phyloP scores from a whole-genome alignment of 2,329 filamentous ascomycete genomes.

The Penicillium sp. region DNA sequence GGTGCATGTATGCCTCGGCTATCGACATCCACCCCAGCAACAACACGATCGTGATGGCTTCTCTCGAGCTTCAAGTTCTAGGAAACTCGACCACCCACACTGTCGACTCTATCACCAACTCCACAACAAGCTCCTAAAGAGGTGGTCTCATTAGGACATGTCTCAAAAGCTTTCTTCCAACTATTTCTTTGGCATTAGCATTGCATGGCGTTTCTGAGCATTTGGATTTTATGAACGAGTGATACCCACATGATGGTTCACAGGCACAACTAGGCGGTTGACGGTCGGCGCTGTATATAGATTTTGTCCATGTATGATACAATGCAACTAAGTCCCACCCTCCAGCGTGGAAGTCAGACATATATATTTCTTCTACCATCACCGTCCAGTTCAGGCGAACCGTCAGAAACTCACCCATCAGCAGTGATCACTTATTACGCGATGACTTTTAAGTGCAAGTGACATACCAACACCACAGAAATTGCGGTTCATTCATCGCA shows the following conservation, averaged over 20 bases:
- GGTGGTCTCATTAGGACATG: background rate
- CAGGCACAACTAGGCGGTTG: background rate
- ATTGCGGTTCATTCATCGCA: background rate
- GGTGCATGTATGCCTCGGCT: conserved; percentile 29
- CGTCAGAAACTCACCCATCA: background rate
- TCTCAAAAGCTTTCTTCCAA: background rate
- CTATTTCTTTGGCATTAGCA: background rate
- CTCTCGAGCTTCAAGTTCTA: conserved; percentile 6
- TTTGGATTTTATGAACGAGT: background rate
- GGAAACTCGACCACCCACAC: background rate
- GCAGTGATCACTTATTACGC: background rate
- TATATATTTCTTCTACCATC: background rate
- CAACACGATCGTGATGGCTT: conserved; percentile 12
- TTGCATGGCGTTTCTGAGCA: conserved; percentile 1
- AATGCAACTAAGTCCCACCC: background rate
- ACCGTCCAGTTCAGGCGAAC: background rate
- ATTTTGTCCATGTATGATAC: background rate
- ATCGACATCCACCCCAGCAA: conserved; percentile 22
- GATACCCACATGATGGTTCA: conserved; percentile 10
- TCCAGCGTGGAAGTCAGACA: background rate
- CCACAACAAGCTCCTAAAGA: background rate
- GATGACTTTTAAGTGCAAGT: background rate
- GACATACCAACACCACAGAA: background rate
- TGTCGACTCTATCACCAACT: background rate
- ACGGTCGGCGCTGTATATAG: conserved; percentile 6